These are phyloP conservation scores for Metarhizium guizhouense DNA, from an alignment of 2,329 filamentous ascomycete genomes.

Conservation along the genomic window DNA sequence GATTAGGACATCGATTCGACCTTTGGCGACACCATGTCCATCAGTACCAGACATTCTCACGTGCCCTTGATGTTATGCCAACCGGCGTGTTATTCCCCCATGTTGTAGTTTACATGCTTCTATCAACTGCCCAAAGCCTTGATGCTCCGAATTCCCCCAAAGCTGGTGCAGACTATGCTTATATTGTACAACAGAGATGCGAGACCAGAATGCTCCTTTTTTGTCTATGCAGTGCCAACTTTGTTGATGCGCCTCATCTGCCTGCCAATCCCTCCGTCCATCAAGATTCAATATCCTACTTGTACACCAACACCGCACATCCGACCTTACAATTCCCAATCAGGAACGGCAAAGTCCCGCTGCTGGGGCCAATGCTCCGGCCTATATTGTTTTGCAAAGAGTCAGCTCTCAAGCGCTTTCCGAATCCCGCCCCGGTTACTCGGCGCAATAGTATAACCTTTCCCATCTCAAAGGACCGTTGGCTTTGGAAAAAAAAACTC, in stretches of 20 bases:
- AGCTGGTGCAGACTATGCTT: background rate
- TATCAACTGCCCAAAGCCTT: background rate
- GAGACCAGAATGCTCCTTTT: background rate
- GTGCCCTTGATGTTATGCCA: too few species aligned
- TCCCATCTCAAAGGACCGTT: background rate
- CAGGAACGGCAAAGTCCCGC: slow-evolving; percentile 31
- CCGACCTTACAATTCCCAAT: slow-evolving; percentile 27
- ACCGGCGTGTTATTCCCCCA: too few species aligned
- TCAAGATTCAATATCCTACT: background rate
- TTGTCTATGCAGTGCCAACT: background rate
- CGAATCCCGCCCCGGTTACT: background rate
- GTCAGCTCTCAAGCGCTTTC: slow-evolving; percentile 7
- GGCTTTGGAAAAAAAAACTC: slow-evolving; percentile 7
- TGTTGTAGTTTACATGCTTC: background rate
- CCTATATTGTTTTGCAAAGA: slow-evolving; percentile 13
- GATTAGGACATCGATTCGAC: background rate
- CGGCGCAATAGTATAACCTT: background rate
- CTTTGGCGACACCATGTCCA: too few species aligned
- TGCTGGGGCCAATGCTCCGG: slow-evolving; percentile 31
- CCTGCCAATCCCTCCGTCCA: background rate
- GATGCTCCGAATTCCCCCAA: background rate
- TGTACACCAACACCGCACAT: background rate
- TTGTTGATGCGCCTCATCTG: too few species aligned
- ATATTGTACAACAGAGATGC: background rate
- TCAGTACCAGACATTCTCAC: too few species aligned